Conservation (phyloP, 768 basidiomycete species). For the Pleurotus sapidus region DNA sequence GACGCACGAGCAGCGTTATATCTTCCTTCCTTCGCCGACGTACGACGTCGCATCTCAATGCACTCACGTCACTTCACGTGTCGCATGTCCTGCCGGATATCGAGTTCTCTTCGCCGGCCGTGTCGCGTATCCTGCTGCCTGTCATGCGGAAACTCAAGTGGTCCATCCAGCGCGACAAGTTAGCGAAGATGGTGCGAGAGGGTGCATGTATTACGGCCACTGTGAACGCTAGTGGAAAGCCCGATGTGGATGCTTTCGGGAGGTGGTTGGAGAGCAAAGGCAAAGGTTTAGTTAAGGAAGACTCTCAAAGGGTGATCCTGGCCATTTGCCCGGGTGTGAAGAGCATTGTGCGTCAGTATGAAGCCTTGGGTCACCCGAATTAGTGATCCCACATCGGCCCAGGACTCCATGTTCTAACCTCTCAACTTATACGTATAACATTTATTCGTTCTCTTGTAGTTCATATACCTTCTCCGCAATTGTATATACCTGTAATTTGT, state of each 20-base stretch:
- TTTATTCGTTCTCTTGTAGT: too few relatives aligned
- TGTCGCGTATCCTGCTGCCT: constrained; percentile 63
- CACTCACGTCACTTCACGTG: constrained; percentile 42
- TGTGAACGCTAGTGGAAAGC: constrained; percentile 11
- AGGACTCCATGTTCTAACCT: too few relatives aligned
- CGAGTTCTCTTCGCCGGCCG: constrained; percentile 51
- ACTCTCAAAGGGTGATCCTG: constrained; percentile 58
- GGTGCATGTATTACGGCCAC: constrained; percentile 25
- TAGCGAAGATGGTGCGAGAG: constrained; percentile 56
- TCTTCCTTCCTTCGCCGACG: constrained; percentile 53
- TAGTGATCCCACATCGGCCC: constrained; percentile 3
- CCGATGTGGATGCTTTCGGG: constrained; percentile 35
- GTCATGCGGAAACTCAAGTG: constrained; percentile 68
- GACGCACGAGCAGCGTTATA: constrained; percentile 49
- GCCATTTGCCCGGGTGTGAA: constrained; percentile 66
- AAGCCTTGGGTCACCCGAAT: constrained; percentile 26
- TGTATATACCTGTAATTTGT: too few relatives aligned
- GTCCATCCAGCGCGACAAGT: constrained; percentile 60
- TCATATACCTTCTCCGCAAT: too few relatives aligned
- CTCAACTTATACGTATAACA: too few relatives aligned
- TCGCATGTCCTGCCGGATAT: constrained; percentile 61
- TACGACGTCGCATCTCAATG: constrained; percentile 25
- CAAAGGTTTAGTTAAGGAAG: constrained; percentile 47
- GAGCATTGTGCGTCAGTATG: constrained; percentile 60
- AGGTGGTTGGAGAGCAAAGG: constrained; percentile 59